phyloP scores from a whole-genome alignment of 2,329 filamentous ascomycete genomes.

The Zymoseptoria passerinii region DNA sequence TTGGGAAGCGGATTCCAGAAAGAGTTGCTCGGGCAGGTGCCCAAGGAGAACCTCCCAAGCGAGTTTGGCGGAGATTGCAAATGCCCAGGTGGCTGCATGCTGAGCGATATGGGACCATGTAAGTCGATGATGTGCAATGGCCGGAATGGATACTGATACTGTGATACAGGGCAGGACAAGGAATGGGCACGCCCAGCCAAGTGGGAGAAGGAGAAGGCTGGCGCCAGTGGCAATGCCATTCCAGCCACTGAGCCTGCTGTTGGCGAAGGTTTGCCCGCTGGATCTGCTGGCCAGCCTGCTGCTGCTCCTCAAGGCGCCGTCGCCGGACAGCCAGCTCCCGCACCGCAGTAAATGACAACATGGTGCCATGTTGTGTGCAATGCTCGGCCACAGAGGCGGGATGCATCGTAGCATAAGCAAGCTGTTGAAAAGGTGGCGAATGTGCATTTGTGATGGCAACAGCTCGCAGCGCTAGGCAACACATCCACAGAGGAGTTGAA shows the following conservation, averaged over 20 bases:
- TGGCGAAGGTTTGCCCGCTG: constrained; percentile 23
- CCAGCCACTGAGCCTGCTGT: constrained; percentile 25
- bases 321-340: constrained; percentile 19
- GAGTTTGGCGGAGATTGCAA: constrained; percentile 76
- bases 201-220: constrained; percentile 40
- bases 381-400: too few species aligned
- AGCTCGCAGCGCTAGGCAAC: not conserved
- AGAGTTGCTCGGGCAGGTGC: constrained; percentile 76
- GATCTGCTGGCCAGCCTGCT: constrained; percentile 11
- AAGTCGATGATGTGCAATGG: constrained; percentile 12
- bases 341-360: constrained; percentile 10
- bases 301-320: constrained; percentile 14
- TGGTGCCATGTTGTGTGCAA: too few species aligned
- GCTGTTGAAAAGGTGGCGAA: not conserved
- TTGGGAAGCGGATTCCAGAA: constrained; percentile 73
- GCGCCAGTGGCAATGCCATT: constrained; percentile 22
- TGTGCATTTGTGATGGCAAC: not conserved
- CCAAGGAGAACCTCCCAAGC: constrained; percentile 81
- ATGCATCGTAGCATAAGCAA: too few species aligned
- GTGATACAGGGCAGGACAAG: constrained; percentile 49
- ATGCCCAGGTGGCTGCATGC: constrained; percentile 71
- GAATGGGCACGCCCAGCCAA: constrained; percentile 55
- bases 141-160: constrained; percentile 8
- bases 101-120: constrained; percentile 87
- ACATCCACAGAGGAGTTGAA: not conserved